A percentile compares a stretch with the other conserved stretches of the same genome.
Conservation (phyloP, 1,284 basidiomycete genomes). For the Exobasidium cylindrosporum region DNA sequence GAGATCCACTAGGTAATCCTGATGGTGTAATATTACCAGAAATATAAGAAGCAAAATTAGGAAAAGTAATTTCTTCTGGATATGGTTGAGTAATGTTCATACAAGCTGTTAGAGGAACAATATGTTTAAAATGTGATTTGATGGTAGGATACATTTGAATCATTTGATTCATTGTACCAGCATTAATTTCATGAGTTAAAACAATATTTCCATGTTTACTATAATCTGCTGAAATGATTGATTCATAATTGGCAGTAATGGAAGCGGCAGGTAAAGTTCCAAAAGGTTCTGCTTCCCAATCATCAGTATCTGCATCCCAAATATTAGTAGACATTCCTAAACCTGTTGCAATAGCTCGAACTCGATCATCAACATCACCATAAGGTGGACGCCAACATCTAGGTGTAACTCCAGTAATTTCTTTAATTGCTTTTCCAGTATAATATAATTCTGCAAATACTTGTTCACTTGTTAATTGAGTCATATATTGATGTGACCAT, state of each 20-base stretch:
- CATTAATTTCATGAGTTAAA: constrained; percentile 52
- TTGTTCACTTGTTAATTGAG: constrained; percentile 22
- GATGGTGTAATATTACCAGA: constrained; percentile 28
- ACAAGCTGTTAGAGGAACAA: constrained; percentile 51
- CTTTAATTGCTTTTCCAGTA: constrained; percentile 58
- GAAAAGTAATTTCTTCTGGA: constrained; percentile 23
- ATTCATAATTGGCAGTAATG: constrained; percentile 57
- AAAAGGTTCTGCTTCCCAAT: constrained; percentile 53
- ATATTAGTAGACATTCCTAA: constrained; percentile 59
- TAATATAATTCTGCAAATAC: constrained; percentile 62
- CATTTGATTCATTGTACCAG: constrained; percentile 45
- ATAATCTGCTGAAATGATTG: constrained; percentile 21
- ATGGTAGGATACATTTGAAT: constrained; percentile 45
- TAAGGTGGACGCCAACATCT: constrained; percentile 56
- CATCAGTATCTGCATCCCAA: constrained; percentile 57
- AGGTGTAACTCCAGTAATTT: constrained; percentile 58
- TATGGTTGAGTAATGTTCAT: constrained; percentile 41
- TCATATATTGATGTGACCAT: constrained; percentile 32
- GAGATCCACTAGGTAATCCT: constrained; percentile 29
- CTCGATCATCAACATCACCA: constrained; percentile 60
- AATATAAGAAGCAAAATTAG: constrained; percentile 19
- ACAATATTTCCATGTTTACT: constrained; percentile 40
- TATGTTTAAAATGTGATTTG: constrained; percentile 43
- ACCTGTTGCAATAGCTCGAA: constrained; percentile 57
- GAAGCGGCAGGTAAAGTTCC: constrained; percentile 41